phyloP scores from a whole-genome alignment of 176 grass and related monocot genomes.

The Aegilops umbellulata region DNA sequence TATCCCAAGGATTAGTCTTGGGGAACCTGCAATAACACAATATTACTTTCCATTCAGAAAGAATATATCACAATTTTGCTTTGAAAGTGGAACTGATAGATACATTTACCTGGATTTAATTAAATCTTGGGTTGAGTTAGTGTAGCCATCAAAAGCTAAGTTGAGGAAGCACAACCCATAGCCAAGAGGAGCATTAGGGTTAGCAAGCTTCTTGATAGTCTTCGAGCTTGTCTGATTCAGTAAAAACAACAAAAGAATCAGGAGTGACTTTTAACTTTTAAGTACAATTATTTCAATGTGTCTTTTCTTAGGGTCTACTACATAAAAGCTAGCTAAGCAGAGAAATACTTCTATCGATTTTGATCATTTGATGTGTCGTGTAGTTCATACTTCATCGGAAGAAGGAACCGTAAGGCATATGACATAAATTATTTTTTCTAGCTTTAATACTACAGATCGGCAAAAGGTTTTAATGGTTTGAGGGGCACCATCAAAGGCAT shows the following conservation, averaged over 20 bases:
- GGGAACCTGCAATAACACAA: conserved; percentile 55
- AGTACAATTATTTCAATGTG: neutral
- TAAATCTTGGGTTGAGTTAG: conserved; percentile 97
- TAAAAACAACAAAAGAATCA: conserved; percentile 17
- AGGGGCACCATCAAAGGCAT: neutral
- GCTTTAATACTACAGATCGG: neutral
- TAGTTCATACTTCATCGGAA: neutral
- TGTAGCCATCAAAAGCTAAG: conserved; percentile 97
- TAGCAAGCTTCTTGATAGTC: conserved; percentile 96
- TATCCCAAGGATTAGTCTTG: conserved; percentile 93
- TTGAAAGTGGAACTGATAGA: neutral
- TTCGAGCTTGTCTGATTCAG: conserved; percentile 88
- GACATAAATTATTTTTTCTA: neutral
- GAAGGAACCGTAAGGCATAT: neutral
- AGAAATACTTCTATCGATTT: neutral
- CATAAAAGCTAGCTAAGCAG: neutral
- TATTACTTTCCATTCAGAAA: neutral
- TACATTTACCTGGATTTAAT: conserved; percentile 78
- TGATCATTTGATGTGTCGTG: neutral
- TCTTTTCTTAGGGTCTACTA: neutral
- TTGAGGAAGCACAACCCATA: conserved; percentile 97
- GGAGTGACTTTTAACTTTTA: neutral
- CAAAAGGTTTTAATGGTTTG: neutral
- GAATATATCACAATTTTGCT: neutral
- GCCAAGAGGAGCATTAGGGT: conserved; percentile 94